Evolutionary conservation across 345 rosid genomes (phyloP), one percentile per base, ranked within the genome.

Genomic region (Arabidopsis suecica): DNA sequence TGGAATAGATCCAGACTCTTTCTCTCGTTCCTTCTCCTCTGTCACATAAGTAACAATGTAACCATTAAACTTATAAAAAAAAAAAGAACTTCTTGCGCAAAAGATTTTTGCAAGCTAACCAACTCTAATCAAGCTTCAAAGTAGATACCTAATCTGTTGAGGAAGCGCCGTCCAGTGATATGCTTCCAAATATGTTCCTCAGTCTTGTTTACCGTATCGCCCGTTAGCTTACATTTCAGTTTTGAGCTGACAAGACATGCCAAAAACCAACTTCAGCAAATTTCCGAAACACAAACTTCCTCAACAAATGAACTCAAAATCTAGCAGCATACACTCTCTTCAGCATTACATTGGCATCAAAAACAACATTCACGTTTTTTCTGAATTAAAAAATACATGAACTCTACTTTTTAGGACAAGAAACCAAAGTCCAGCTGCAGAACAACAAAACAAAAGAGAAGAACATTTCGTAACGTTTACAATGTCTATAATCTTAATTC

Each of bases 131-230:
- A 49, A 58, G 13, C 4, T 49, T 33, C 38, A 22, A 57, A 74
- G 68, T 23, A 64, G 86, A 9, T 62, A 94, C 98, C 97, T 75
- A 94, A 81, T 82, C 79, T 90, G 84, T 86, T 88, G 69, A 94
- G 96, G 83, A 94, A 94, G 38, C 92, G 82, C 57, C 83, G 84
- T 37, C 98, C 98, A 32, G 84, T 91, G 81, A 94, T 81, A 67
- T 94, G 98, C 83, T 94, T 94, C 96, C 97, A 94, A 41, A 91
- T 88, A 74, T 94, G 98, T 78, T 91, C 97, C 83, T 94, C 98
- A 10, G 87, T 84, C 80, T 94, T 94, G 79, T 94, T 94, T 23
- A 94, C 92, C 5, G 83, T 87, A 77, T 91, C 89, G 11, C 93
- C 96, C n/a, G 97, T 94, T 13, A 94, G 84, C 81, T 90, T 94